These are phyloP conservation scores for Penicillium glabrum DNA, from an alignment of 2,329 filamentous ascomycete species.

Conservation along the genomic window DNA sequence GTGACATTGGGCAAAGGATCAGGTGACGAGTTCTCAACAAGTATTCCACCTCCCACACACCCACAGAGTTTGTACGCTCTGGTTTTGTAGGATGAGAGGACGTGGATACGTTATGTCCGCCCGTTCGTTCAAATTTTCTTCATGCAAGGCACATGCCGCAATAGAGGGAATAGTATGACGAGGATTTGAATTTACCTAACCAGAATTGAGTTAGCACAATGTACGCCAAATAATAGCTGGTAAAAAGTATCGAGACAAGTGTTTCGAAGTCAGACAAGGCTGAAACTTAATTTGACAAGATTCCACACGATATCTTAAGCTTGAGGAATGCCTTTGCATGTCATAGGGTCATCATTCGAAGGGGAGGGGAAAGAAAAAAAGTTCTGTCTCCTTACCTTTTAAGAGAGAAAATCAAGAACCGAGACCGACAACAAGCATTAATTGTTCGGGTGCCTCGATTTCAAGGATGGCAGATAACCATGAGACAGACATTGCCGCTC, in stretches of 20 bases:
- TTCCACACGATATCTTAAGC: constrained; percentile 65
- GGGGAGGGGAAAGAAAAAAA: constrained; percentile 12
- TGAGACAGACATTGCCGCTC: background rate
- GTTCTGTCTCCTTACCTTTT: constrained; percentile 46
- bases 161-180: constrained; percentile 10
- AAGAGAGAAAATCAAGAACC: constrained; percentile 5
- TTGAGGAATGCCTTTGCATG: constrained; percentile 69
- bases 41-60: constrained; percentile 53
- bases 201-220: constrained; percentile 29
- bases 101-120: constrained; percentile 63
- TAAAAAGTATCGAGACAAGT: constrained; percentile 15
- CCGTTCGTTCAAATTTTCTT: constrained; percentile 68
- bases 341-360: constrained; percentile 62
- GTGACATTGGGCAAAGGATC: constrained; percentile 40
- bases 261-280: constrained; percentile 61
- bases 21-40: constrained; percentile 71
- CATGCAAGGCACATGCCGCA: constrained; percentile 43
- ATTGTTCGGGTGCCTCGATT: background rate
- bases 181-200: constrained; percentile 33
- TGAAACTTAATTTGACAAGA: constrained; percentile 65
- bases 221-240: constrained; percentile 19
- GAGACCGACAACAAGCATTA: constrained; percentile 8
- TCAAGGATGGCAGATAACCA: background rate
- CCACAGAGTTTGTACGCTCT: constrained; percentile 66
- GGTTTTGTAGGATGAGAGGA: constrained; percentile 53